Conservation (phyloP, 1,284 basidiomycete genomes). For the Tilletia walkeri region DNA sequence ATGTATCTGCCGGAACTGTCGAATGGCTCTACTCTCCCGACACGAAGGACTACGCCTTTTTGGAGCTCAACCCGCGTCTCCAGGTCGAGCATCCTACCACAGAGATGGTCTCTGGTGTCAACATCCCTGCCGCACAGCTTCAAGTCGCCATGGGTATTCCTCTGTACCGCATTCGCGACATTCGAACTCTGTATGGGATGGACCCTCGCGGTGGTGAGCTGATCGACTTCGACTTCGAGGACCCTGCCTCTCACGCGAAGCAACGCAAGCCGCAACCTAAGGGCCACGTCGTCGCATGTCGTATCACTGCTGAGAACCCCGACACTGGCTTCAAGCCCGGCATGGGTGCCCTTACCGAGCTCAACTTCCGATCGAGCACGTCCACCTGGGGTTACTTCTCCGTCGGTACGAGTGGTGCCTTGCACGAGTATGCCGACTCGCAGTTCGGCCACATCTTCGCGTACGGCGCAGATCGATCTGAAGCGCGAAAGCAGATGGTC, state of each 20-base stretch:
- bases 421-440: conserved; percentile 86
- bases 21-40: conserved; percentile 96
- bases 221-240: conserved; percentile 90
- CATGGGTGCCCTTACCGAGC: conserved; percentile 90
- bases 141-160: conserved; percentile 99
- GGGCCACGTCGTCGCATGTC: conserved; percentile 97
- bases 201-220: conserved; percentile 41
- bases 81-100: conserved; percentile 97
- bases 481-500: conserved; percentile 98
- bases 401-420: conserved; percentile 87
- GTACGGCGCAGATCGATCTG: conserved; percentile 91
- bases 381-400: conserved; percentile 92
- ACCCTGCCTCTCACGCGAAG: conserved; percentile 78
- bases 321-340: conserved; percentile 99
- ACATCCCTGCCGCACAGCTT: conserved; percentile 93
- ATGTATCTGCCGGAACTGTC: conserved; percentile 97
- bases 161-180: conserved; percentile 90
- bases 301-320: conserved; percentile 99
- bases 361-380: conserved; percentile 98
- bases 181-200: conserved; percentile 86
- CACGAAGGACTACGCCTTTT: conserved; percentile 92
- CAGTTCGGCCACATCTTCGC: conserved; percentile 97
- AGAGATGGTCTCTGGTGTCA: conserved; percentile 98
- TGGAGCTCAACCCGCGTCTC: conserved; percentile 98
- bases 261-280: conserved; percentile 96